Base-by-base conservation (phyloP, 2,329 filamentous ascomycete species). In the Diatrype stigma region DNA sequence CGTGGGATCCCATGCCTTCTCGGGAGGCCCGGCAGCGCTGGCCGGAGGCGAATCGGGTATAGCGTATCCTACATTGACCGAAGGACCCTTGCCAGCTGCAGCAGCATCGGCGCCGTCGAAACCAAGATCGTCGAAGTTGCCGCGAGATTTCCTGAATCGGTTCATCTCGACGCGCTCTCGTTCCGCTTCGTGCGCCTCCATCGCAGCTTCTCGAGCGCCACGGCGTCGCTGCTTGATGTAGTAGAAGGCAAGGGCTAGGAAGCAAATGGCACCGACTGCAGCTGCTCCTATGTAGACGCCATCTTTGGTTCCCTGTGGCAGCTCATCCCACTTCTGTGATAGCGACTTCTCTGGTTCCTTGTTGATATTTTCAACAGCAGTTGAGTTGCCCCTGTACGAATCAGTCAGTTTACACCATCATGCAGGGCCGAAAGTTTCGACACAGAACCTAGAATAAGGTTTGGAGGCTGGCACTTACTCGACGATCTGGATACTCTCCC, bases 401-500 rank as follows among this genome's bases (percentile, higher is more conserved):
- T 26, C 11, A 21, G 16, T 16, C 42, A 16, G 14, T 26, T 6
- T 44, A 44, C 26, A 12, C 21, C n/a, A 7, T 14, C 30, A 34
- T 14, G 30, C 7, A 34, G n/a, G n/a, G n/a, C n/a, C n/a, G n/a
- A n/a, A n/a, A n/a, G n/a, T n/a, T n/a, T n/a, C n/a, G n/a, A n/a
- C n/a, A n/a, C n/a, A n/a, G n/a, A n/a, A n/a, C n/a, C n/a, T n/a
- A n/a, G n/a, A n/a, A n/a, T n/a, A n/a, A n/a, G n/a, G n/a, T 16
- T 12, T 7, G 6, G 22, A 16, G 10, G 11, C 4, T 21, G n/a
- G n/a, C 47, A 73, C 79, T 73, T 72, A 83, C 79, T 65, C 64
- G 50, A 72, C 67, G 30, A 78, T 66, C 58, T 85, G 74, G 66
- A 89, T 87, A 70, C 84, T 87, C 60, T 85, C 60, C 73, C 75